Conservation (phyloP, 331 rosid species). For the Malus hybrid region DNA sequence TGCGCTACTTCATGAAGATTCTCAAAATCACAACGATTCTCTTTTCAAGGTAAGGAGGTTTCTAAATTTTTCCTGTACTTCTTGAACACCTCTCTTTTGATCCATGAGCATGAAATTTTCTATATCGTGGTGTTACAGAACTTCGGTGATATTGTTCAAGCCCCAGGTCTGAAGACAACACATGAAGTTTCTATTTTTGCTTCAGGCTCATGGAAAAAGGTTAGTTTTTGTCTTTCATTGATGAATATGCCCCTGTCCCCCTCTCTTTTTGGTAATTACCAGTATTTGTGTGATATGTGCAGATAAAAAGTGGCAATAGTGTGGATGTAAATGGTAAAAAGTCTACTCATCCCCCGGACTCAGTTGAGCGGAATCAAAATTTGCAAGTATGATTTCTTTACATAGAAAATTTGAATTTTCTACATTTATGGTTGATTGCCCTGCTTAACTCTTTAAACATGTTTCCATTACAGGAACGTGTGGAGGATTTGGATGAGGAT, state of each 20-base stretch:
- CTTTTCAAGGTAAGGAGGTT: constrained; percentile 54
- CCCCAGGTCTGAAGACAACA: constrained; percentile 71
- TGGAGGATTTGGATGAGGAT: constrained; percentile 41
- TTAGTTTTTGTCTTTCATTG: neutral
- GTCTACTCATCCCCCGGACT: constrained; percentile 20
- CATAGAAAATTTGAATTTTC: neutral
- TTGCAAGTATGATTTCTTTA: constrained; percentile 36
- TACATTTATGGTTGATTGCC: constrained; percentile 4
- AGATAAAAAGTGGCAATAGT: constrained; percentile 47
- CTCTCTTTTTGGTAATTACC: constrained; percentile 3
- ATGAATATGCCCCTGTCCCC: neutral
- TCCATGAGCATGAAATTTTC: constrained; percentile 14
- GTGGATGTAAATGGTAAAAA: constrained; percentile 23
- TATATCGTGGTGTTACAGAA: constrained; percentile 38
- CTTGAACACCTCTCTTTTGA: neutral
- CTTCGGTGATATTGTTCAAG: constrained; percentile 45
- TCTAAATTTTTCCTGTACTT: neutral
- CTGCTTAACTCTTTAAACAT: neutral
- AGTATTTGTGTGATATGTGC: constrained; percentile 17
- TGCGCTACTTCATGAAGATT: constrained; percentile 28
- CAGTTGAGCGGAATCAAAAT: constrained; percentile 24
- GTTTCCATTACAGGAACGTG: constrained; percentile 35
- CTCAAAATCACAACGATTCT: constrained; percentile 35
- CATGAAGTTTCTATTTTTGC: constrained; percentile 76
- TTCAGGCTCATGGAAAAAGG: constrained; percentile 81